Evolutionary conservation across 345 rosid genomes (phyloP), one percentile per base, ranked within the genome.

Genomic region (Camelina sativa): DNA sequence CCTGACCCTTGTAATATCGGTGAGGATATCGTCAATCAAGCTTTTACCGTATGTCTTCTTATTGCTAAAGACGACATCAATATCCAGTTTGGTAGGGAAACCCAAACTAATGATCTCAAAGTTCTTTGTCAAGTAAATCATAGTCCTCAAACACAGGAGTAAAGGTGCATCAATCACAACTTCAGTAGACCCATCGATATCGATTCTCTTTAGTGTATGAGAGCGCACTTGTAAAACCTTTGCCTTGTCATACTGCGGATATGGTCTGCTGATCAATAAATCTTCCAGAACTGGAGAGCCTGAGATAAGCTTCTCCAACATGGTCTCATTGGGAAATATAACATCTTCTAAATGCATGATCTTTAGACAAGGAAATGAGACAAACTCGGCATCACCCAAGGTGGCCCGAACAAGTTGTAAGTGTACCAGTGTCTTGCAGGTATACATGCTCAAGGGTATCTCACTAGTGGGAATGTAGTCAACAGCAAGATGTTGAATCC

Each of bases 81-180:
- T 11, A 11, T 10, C 32, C 11, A 38, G 11, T 6, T 17, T 60
- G 8, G 25, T 3, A 38, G 65, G 6, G 20, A 4, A 58, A 1
- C 6, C 62, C 23, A 40, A 38, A 19, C 11, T 38, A 17, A 38
- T 16, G 40, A 63, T 63, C 54, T 44, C 3, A 22, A 17, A 72
- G n/a, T 51, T 25, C 11, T 51, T 73, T 47, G 22, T 47, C 16
- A 1, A 4, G 2, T 3, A 2, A 9, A 20, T 0, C 8, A 0
- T 2, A 7, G 74, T 10, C 25, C 1, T 71, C 48, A 68, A 40
- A 40, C 8, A 23, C 38, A n/a, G 25, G 22, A 54, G 52, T 23
- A 67, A 11, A 67, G 72, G 72, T 37, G 72, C 72, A 38, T 67
- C 51, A 53, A 67, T 22, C 71, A 38, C 23, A 67, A 23, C 22